phyloP scores from a whole-genome alignment of 768 basidiomycete species.

The Boletus rubropictus region DNA sequence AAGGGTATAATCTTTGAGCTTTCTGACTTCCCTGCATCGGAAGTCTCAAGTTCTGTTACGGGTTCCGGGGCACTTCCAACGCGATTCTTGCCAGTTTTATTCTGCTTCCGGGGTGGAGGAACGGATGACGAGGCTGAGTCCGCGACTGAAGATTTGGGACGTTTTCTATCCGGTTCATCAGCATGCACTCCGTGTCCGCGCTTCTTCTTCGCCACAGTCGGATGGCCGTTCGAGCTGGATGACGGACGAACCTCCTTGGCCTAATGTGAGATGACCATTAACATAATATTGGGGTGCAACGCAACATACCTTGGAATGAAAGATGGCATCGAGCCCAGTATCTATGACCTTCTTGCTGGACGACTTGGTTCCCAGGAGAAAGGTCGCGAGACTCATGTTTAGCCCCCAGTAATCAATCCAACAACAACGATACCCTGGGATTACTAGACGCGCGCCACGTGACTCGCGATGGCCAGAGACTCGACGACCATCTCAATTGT shows the following conservation, averaged over 20 bases:
- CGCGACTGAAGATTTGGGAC: slow-evolving; percentile 7
- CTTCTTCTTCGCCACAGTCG: slow-evolving; percentile 5
- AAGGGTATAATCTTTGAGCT: slow-evolving; percentile 4
- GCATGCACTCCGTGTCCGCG: slow-evolving; percentile 9
- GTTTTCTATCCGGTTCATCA: slow-evolving; percentile 17
- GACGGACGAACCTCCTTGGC: background rate
- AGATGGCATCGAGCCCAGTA: slow-evolving; percentile 57
- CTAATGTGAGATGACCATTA: slow-evolving; percentile 9
- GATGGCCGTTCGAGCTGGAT: slow-evolving; percentile 2
- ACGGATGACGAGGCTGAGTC: slow-evolving; percentile 16
- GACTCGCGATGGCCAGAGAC: too few species aligned
- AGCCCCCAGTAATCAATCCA: background rate
- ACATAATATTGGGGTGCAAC: slow-evolving; percentile 9
- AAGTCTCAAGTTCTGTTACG: background rate
- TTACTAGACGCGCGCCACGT: too few species aligned
- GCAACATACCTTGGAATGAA: slow-evolving; percentile 47
- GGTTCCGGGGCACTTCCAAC: background rate
- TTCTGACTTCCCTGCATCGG: background rate
- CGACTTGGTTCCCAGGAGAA: slow-evolving; percentile 37
- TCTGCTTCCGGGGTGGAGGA: slow-evolving; percentile 14
- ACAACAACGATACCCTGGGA: too few species aligned
- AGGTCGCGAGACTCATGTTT: slow-evolving; percentile 52
- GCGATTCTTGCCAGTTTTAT: slow-evolving; percentile 12
- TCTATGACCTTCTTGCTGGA: slow-evolving; percentile 43
- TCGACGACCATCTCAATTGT: too few species aligned